These are phyloP conservation scores for Sporothrix protearum DNA, from an alignment of 2,329 filamentous ascomycete species.

Conservation along the genomic window DNA sequence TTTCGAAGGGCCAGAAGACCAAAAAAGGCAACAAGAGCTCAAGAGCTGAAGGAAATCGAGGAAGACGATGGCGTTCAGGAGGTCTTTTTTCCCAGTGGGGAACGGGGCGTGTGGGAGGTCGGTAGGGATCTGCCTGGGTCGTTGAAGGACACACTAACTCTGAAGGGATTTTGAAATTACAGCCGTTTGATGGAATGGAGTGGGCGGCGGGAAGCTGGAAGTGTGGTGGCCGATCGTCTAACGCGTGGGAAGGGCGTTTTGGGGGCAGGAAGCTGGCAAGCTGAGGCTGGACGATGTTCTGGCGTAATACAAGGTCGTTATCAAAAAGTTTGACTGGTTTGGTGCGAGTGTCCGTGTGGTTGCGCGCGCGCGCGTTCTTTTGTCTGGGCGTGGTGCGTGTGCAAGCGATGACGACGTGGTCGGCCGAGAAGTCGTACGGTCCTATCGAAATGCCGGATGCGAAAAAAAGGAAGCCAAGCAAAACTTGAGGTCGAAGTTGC, in stretches of 20 bases:
- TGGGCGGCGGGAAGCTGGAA: neutral
- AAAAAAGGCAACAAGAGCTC: neutral
- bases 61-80: neutral
- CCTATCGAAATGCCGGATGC: conserved; percentile 13
- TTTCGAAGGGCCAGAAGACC: neutral
- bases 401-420: conserved; percentile 16
- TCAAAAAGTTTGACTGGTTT: conserved; percentile 3
- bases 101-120: neutral
- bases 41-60: neutral
- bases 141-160: conserved; percentile 8
- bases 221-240: neutral
- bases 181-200: conserved; percentile 15
- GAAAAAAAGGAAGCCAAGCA: neutral
- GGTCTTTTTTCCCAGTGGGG: neutral
- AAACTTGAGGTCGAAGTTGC: neutral
- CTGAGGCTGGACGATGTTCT: conserved; percentile 5
- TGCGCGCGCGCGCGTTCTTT: neutral
- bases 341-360: conserved; percentile 1
- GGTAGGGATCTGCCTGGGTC: conserved; percentile 14
- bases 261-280: neutral
- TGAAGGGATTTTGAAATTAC: conserved; percentile 10
- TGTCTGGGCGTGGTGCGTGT: conserved; percentile 1
- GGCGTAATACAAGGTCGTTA: conserved; percentile 8
- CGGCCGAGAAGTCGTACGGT: conserved; percentile 11
- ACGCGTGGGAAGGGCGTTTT: neutral